Base-by-base conservation (phyloP, 805 yeast genomes). In the Lipomyces oligophaga region DNA sequence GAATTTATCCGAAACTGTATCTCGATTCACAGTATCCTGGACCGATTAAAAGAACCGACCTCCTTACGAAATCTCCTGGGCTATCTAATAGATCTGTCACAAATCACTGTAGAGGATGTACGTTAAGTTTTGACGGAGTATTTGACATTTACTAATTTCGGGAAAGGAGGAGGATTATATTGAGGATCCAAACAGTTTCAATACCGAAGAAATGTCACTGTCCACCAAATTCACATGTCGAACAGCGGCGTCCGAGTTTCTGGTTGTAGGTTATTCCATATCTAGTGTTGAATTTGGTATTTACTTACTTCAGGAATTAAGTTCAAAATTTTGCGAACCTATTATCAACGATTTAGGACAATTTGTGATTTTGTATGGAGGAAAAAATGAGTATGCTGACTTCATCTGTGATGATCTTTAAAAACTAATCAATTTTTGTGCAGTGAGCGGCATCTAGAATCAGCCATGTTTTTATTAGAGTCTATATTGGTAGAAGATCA, bases 141-240 rank as follows among this genome's bases (percentile, higher is more conserved):
- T 7, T 16, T 34, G 6, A 34, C 24, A 35, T 11, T 20, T 10
- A 18, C 19, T 19, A 11, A n/a, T 58, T 1, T 73, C 69, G 4
- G 63, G 13, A 26, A 32, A 68, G 0, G 74, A 70, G 28, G 74
- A 72, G 3, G 54, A 52, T n/a, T 85, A 81, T 72, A 62, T 64
- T 3, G 69, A 67, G 1, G 89, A 88, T 60, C 75, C 79, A 59
- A 86, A 88, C 59, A 65, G 63, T 2, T 87, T 78, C 62, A 84
- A 86, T 4, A 76, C 88, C 2, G 82, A 78, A 28, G 88, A 85
- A 46, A 72, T 85, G 1, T 96, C 87, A 1, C 71, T 88, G 26
- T 67, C 81, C 0, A 67, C 80, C 0, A 76, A 75, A 4, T 64
- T 66, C 7, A 64, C 74, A 1, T 75, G 81, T 0, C 74, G 97